These are phyloP conservation scores for Termitomyces sp. DNA, from an alignment of 1,284 basidiomycete genomes.

Conservation along the genomic window DNA sequence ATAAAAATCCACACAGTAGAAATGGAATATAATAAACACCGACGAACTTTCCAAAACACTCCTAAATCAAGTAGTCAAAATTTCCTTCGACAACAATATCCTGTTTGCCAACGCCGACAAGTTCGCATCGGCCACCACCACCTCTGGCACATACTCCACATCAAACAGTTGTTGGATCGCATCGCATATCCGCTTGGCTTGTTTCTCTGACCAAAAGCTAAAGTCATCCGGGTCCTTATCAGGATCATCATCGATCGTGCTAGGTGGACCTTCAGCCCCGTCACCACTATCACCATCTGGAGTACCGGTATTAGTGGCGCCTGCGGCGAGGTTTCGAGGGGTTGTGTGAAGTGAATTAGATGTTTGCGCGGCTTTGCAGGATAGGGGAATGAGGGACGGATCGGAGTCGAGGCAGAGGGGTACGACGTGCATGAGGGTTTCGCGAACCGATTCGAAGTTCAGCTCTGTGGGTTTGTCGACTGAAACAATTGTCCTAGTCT, in stretches of 20 bases:
- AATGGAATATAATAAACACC: no score
- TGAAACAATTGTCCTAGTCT: slow-evolving; percentile 25
- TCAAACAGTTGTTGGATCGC: slow-evolving; percentile 79
- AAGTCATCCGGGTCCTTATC: slow-evolving; percentile 85
- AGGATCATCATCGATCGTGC: slow-evolving; percentile 20
- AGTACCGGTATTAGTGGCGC: neutral
- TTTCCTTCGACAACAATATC: slow-evolving; percentile 77
- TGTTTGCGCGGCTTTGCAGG: slow-evolving; percentile 45
- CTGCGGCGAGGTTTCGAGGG: slow-evolving; percentile 2
- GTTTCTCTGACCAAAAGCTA: slow-evolving; percentile 84
- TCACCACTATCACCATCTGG: neutral
- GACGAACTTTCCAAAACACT: neutral
- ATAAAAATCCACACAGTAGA: neutral
- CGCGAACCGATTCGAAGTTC: slow-evolving; percentile 61
- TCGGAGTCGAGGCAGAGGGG: slow-evolving; percentile 85
- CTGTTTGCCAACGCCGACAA: slow-evolving; percentile 75
- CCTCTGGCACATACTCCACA: slow-evolving; percentile 85
- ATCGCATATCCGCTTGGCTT: slow-evolving; percentile 82
- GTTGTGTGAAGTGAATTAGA: slow-evolving; percentile 14
- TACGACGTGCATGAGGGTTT: slow-evolving; percentile 72
- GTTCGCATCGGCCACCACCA: slow-evolving; percentile 93
- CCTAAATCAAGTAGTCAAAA: slow-evolving; percentile 35
- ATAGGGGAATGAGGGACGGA: slow-evolving; percentile 73
- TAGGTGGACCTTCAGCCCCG: neutral
- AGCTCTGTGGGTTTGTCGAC: slow-evolving; percentile 64